phyloP scores from a whole-genome alignment of 2,329 filamentous ascomycete species.

The Aspergillus aculeatus region DNA sequence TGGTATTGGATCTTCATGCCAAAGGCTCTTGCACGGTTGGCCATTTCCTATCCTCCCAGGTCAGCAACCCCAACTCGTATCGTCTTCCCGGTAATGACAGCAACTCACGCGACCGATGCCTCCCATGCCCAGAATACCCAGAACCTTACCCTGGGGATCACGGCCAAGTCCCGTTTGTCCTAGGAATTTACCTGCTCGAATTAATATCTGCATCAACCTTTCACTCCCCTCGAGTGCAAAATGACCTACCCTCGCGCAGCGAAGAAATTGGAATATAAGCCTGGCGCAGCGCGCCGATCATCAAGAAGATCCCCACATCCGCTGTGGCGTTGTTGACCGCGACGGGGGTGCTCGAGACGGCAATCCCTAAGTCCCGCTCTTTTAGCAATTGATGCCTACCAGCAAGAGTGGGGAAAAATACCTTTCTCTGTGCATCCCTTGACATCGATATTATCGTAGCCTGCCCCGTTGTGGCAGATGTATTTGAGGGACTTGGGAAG shows the following conservation, averaged over 20 bases:
- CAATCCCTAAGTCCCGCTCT: slow-evolving; percentile 28
- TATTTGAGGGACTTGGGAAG: slow-evolving; percentile 49
- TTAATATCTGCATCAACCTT: neutral
- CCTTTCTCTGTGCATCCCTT: slow-evolving; percentile 50
- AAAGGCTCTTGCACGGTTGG: slow-evolving; percentile 45
- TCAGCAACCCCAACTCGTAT: neutral
- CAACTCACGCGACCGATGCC: slow-evolving; percentile 46
- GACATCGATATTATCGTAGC: slow-evolving; percentile 62
- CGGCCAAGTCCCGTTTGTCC: slow-evolving; percentile 44
- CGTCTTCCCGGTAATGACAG: neutral
- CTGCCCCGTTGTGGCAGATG: slow-evolving; percentile 57
- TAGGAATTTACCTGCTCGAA: slow-evolving; percentile 38
- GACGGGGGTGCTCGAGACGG: slow-evolving; percentile 47
- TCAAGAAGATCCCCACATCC: slow-evolving; percentile 48
- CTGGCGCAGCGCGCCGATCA: slow-evolving; percentile 49
- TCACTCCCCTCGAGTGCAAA: too few species aligned
- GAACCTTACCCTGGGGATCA: slow-evolving; percentile 46
- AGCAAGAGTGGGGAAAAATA: slow-evolving; percentile 5
- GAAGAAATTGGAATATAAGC: slow-evolving; percentile 43
- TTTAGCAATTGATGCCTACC: neutral
- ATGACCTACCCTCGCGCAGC: slow-evolving; percentile 38
- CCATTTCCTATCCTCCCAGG: slow-evolving; percentile 41
- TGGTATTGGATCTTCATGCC: slow-evolving; percentile 51
- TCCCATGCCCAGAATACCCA: slow-evolving; percentile 51
- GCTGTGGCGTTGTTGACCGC: slow-evolving; percentile 50